A percentile compares a stretch with the other conserved stretches of the same genome.
Evolutionary conservation across 768 basidiomycete species (phyloP).

Genomic region (Collybia nuda): DNA sequence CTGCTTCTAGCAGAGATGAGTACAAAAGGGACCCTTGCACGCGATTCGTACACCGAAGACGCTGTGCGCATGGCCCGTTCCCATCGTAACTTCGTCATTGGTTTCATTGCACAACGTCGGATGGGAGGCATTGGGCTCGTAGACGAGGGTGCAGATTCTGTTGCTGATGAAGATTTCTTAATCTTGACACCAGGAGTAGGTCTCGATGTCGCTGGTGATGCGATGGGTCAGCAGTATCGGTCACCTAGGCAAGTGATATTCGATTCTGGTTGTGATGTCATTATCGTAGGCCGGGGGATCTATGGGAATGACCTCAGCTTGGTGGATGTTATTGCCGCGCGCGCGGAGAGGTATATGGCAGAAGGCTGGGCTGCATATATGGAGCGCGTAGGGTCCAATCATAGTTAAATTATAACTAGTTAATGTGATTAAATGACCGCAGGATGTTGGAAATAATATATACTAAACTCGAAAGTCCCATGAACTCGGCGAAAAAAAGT

Average conservation of each 20-base stretch:
- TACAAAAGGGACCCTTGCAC: conserved; percentile 81
- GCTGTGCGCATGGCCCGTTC: conserved; percentile 87
- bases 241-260: conserved; percentile 83
- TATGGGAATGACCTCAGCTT: conserved; percentile 63
- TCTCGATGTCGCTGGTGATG: conserved; percentile 74
- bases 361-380: conserved; percentile 94
- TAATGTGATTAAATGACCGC: no score
- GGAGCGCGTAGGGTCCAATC: conserved; percentile 37
- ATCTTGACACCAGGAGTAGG: conserved; percentile 93
- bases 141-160: conserved; percentile 22
- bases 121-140: conserved; percentile 67
- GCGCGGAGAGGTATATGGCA: conserved; percentile 80
- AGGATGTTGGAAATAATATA: no score
- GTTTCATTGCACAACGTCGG: conserved; percentile 89
- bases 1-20: conserved; percentile 97
- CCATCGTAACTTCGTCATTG: conserved; percentile 86
- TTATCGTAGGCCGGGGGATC: conserved; percentile 95
- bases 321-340: conserved; percentile 46
- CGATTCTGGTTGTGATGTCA: conserved; percentile 87
- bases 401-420: no score
- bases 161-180: conserved; percentile 75
- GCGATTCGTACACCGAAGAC: conserved; percentile 78
- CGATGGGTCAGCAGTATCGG: conserved; percentile 93
- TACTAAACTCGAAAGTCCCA: background rate
- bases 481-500: background rate